Percentiles rank a stretch among this genome's conserved stretches.
These are phyloP conservation scores for Osmanthus fragrans DNA, from an alignment of 257 asterid species.

Conservation along the genomic window DNA sequence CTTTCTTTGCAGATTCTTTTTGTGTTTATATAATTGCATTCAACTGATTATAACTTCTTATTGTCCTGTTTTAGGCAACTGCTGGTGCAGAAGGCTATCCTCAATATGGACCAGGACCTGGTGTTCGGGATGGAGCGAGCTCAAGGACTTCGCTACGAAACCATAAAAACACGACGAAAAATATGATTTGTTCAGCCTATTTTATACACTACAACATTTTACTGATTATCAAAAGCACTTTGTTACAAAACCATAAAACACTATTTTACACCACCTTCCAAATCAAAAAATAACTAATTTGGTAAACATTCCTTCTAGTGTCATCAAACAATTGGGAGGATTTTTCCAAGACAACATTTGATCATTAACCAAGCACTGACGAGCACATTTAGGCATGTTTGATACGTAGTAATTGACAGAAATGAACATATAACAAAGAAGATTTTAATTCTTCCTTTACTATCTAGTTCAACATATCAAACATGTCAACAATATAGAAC, in stretches of 20 bases:
- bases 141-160: constrained; percentile 31
- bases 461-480: background rate
- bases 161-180: too few relatives aligned
- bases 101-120: constrained; percentile 69
- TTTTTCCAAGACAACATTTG: background rate
- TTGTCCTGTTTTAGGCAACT: constrained; percentile 49
- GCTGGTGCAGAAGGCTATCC: constrained; percentile 73
- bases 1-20: background rate
- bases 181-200: too few relatives aligned
- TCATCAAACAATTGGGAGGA: too few relatives aligned
- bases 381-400: background rate
- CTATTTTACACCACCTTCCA: too few relatives aligned
- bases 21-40: background rate
- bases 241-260: too few relatives aligned
- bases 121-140: constrained; percentile 56
- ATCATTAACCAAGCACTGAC: background rate
- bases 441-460: background rate
- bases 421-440: too few relatives aligned
- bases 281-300: too few relatives aligned
- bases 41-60: background rate
- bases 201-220: too few relatives aligned
- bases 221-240: too few relatives aligned
- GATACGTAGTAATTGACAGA: background rate
- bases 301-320: too few relatives aligned
- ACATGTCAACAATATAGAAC: background rate